A percentile compares a stretch with the other conserved stretches of the same genome.
Conservation (phyloP, 768 basidiomycete genomes). For the Baorangia bicolor region DNA sequence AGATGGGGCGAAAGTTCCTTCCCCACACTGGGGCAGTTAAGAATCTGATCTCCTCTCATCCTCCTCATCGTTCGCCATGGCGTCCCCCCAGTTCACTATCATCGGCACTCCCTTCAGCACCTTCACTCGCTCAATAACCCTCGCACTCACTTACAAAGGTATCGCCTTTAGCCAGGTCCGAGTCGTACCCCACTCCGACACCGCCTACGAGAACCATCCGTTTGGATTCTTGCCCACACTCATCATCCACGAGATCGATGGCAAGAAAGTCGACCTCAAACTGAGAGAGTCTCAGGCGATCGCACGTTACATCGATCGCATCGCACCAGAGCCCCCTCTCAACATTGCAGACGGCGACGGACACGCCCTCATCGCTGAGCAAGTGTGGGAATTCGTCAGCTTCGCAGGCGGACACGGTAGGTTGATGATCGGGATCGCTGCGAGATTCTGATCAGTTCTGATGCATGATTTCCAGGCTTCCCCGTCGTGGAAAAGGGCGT, state of each 20-base stretch:
- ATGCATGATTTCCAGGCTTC: slow-evolving; percentile 19
- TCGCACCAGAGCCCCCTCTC: slow-evolving; percentile 29
- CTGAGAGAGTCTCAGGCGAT: slow-evolving; percentile 32
- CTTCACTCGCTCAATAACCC: slow-evolving; percentile 33
- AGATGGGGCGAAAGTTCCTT: neutral
- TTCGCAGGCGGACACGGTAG: slow-evolving; percentile 26
- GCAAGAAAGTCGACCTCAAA: slow-evolving; percentile 21
- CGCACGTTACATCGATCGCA: slow-evolving; percentile 29
- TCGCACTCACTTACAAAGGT: slow-evolving; percentile 28
- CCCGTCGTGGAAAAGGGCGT: slow-evolving; percentile 30
- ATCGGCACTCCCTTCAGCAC: slow-evolving; percentile 35
- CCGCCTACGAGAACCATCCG: slow-evolving; percentile 28
- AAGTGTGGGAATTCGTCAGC: slow-evolving; percentile 36
- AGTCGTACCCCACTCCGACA: slow-evolving; percentile 29
- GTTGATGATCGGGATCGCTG: neutral
- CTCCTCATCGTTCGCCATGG: slow-evolving; percentile 12
- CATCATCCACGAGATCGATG: slow-evolving; percentile 28
- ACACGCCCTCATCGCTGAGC: slow-evolving; percentile 23
- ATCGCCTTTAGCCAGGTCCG: slow-evolving; percentile 27
- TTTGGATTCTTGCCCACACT: slow-evolving; percentile 35
- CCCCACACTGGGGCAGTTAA: slow-evolving; percentile 1
- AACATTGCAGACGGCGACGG: slow-evolving; percentile 21
- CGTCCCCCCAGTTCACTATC: slow-evolving; percentile 24
- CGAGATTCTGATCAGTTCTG: neutral
- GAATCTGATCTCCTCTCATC: neutral